Base-by-base conservation (phyloP, 2,329 filamentous ascomycete genomes). In the Microascus cirrosus region DNA sequence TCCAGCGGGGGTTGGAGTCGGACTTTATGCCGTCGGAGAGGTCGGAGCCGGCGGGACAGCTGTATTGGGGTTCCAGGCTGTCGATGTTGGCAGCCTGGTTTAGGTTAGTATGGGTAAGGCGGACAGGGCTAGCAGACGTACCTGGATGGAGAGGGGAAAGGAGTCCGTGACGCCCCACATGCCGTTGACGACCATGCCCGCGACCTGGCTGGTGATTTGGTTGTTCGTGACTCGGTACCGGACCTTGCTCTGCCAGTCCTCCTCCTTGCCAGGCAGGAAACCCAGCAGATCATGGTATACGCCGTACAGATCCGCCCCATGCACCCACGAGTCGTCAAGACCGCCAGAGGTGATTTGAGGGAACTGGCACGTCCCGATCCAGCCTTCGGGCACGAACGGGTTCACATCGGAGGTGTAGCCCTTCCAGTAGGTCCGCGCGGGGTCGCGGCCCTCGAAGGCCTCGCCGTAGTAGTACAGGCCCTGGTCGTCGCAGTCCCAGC, bases 131-230 rank as follows among this genome's bases (percentile, higher is more conserved):
- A n/a, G 13, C 18, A 18, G 22, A 28, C 15, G 13, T 63, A 67
- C 66, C 61, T 83, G 73, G 25, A 83, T 70, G 24, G 74, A 63
- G 0, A 86, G 66, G 1, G 79, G 77, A 1, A 57, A 20, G 15
- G 28, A 25, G 28, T 52, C 48, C 25, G n/a, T 39, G 4, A 15
- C n/a, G 75, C 71, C 72, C 71, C 82, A 87, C 84, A 90, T 90
- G 59, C 86, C 89, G 58, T 79, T 74, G 58, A 90, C 77, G 7
- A 93, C 69, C 81, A 90, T 89, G 58, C 85, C 81, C 12, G 86
- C 87, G 18, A 93, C 89, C 70, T 94, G 87, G 64, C 82, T 87
- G 2, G 90, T 94, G 65, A 95, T 93, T 55, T 84, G 77, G 70
- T 94, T 94, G 68, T 89, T 89, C 0, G 89, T 92, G 12, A 93